A percentile compares a stretch with the other conserved stretches of the same genome.
Conservation (phyloP, 176 grass and related monocot genomes). For the Bothriochloa decipiens region DNA sequence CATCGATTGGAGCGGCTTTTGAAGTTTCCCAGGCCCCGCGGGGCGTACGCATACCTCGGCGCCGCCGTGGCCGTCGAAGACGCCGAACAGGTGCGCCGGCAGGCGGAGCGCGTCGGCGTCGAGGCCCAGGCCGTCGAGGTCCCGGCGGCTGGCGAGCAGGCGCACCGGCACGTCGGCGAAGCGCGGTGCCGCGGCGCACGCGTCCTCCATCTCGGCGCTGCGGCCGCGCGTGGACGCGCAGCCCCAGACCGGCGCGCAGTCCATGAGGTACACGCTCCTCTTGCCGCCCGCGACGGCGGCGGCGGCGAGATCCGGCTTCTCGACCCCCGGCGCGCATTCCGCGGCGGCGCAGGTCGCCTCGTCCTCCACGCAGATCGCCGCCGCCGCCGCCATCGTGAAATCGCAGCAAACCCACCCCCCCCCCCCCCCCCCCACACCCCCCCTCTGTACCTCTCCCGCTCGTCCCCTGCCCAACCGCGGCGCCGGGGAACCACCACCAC, state of each 20-base stretch:
- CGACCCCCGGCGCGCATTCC: constrained; percentile 43
- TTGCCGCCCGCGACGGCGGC: constrained; percentile 29
- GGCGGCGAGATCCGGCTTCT: constrained; percentile 42
- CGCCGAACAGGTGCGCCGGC: constrained; percentile 64
- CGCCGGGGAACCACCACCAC: background rate
- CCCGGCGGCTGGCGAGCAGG: constrained; percentile 56
- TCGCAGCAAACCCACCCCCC: background rate
- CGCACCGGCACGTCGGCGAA: constrained; percentile 71
- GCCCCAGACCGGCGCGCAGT: constrained; percentile 73
- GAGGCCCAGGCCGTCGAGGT: constrained; percentile 58
- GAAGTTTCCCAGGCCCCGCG: background rate
- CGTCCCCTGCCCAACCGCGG: background rate
- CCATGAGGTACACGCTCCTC: constrained; percentile 68
- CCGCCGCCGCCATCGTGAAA: constrained; percentile 27
- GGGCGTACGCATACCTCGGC: constrained; percentile 44
- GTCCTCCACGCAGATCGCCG: constrained; percentile 46
- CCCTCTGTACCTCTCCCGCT: background rate
- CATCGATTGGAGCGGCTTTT: background rate
- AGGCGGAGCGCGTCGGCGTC: constrained; percentile 55
- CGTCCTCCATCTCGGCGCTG: constrained; percentile 86
- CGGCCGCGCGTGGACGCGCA: constrained; percentile 57
- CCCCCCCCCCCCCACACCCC: too few relatives aligned
- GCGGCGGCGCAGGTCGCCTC: constrained; percentile 26
- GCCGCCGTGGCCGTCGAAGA: constrained; percentile 84
- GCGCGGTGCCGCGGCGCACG: constrained; percentile 49